Evolutionary conservation across 345 rosid species (phyloP).

Genomic region (Trapa bicornis): DNA sequence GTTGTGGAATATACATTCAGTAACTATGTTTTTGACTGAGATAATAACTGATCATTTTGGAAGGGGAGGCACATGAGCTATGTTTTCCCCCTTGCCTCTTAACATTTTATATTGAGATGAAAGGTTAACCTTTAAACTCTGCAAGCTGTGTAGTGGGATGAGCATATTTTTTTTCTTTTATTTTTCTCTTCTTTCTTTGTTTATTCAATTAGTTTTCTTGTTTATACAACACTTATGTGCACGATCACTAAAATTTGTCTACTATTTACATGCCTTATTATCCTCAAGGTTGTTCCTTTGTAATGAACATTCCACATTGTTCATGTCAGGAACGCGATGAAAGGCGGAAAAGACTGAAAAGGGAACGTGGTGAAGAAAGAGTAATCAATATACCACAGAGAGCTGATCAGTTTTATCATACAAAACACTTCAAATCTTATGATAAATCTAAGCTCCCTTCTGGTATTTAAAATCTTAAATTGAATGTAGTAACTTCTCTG

Average conservation of each 20-base stretch:
- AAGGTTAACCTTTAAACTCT: neutral
- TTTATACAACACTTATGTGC: neutral
- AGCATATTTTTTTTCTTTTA: neutral
- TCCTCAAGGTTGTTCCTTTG: neutral
- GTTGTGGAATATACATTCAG: neutral
- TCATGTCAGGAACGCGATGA: constrained; percentile 85
- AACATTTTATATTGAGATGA: neutral
- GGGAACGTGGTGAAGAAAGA: constrained; percentile 46
- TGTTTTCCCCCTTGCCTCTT: no score
- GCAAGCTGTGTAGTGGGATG: neutral
- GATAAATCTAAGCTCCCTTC: constrained; percentile 75
- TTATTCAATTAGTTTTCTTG: neutral
- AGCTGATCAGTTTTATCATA: constrained; percentile 34
- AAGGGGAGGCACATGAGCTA: neutral
- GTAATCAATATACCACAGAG: constrained; percentile 40
- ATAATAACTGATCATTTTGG: neutral
- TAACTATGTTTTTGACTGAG: neutral
- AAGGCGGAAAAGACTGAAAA: constrained; percentile 65
- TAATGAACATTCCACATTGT: neutral
- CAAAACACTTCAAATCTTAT: constrained; percentile 32
- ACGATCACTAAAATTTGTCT: neutral
- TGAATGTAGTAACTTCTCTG: neutral
- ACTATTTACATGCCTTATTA: neutral
- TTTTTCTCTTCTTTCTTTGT: neutral
- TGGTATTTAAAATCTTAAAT: constrained; percentile 39